These are phyloP conservation scores for Schwanniomyces sp. DNA, from an alignment of 805 yeast species.

Conservation along the genomic window DNA sequence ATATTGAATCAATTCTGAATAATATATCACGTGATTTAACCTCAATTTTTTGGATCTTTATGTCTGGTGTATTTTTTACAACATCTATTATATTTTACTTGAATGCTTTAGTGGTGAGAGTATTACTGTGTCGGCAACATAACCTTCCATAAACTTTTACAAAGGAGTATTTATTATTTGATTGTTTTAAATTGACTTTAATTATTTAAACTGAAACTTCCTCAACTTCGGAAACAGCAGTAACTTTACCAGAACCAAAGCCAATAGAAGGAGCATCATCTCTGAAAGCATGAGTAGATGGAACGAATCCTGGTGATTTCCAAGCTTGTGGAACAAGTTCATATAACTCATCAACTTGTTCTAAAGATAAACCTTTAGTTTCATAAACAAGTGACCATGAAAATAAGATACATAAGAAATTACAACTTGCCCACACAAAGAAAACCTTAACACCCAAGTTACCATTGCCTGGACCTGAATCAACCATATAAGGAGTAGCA, in stretches of 20 bases:
- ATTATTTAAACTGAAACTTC: conserved; percentile 20
- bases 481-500: conserved; percentile 32
- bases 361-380: conserved; percentile 41
- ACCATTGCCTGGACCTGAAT: conserved; percentile 37
- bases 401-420: conserved; percentile 32
- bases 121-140: too few species aligned
- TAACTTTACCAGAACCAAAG: conserved; percentile 19
- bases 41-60: too few species aligned
- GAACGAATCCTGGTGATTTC: conserved; percentile 30
- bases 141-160: too few species aligned
- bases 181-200: too few species aligned
- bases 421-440: conserved; percentile 44
- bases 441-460: conserved; percentile 40
- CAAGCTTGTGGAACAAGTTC: conserved; percentile 31
- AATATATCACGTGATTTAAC: too few species aligned
- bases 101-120: too few species aligned
- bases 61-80: too few species aligned
- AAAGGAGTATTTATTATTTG: too few species aligned
- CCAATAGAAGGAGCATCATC: conserved; percentile 12
- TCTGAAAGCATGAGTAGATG: conserved; percentile 37
- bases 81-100: too few species aligned
- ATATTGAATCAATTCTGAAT: too few species aligned
- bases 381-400: conserved; percentile 35
- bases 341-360: conserved; percentile 42
- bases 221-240: conserved; percentile 26